Percentiles rank a stretch among this genome's conserved stretches.
Conservation (phyloP, 2,329 filamentous ascomycete species). For the Aspergillus tamarii region DNA sequence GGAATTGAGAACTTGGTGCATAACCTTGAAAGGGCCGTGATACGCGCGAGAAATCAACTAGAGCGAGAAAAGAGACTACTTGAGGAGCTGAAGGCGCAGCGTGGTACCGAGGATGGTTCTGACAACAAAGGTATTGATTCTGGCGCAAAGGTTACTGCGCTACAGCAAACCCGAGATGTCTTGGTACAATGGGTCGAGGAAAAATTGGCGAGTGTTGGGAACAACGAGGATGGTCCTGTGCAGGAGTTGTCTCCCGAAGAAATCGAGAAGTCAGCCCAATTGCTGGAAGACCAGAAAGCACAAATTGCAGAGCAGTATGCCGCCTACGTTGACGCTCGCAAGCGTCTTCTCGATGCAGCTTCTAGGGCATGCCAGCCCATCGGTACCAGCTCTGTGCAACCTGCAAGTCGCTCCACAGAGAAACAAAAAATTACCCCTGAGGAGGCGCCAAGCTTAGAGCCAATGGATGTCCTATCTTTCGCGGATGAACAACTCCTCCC, state of each 20-base stretch:
- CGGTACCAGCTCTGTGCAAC: slow-evolving; percentile 27
- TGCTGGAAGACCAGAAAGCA: slow-evolving; percentile 36
- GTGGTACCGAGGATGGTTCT: slow-evolving; percentile 16
- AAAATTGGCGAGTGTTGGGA: slow-evolving; percentile 45
- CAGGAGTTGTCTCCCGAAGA: slow-evolving; percentile 34
- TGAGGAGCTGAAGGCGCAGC: slow-evolving; percentile 33
- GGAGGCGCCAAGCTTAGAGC: slow-evolving; percentile 25
- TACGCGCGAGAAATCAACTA: slow-evolving; percentile 40
- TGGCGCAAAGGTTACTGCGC: slow-evolving; percentile 35
- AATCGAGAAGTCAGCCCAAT: slow-evolving; percentile 32
- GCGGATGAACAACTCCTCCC: slow-evolving; percentile 37
- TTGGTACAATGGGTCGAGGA: slow-evolving; percentile 56
- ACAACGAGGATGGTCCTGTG: slow-evolving; percentile 31
- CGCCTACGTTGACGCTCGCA: slow-evolving; percentile 41
- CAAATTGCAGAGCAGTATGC: slow-evolving; percentile 41
- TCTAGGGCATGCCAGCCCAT: slow-evolving; percentile 41
- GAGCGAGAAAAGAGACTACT: slow-evolving; percentile 41
- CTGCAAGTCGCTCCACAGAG: slow-evolving; percentile 20
- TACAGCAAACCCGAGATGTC: slow-evolving; percentile 52
- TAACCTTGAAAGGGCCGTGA: slow-evolving; percentile 43
- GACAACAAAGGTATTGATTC: slow-evolving; percentile 12
- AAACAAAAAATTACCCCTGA: slow-evolving; percentile 17
- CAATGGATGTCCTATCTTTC: slow-evolving; percentile 37
- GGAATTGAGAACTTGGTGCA: slow-evolving; percentile 39
- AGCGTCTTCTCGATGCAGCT: slow-evolving; percentile 38